Evolutionary conservation across 1,139 yeast species (phyloP), one percentile per base, ranked within the genome.

Genomic region (Blastobotrys raffinosifermentans): DNA sequence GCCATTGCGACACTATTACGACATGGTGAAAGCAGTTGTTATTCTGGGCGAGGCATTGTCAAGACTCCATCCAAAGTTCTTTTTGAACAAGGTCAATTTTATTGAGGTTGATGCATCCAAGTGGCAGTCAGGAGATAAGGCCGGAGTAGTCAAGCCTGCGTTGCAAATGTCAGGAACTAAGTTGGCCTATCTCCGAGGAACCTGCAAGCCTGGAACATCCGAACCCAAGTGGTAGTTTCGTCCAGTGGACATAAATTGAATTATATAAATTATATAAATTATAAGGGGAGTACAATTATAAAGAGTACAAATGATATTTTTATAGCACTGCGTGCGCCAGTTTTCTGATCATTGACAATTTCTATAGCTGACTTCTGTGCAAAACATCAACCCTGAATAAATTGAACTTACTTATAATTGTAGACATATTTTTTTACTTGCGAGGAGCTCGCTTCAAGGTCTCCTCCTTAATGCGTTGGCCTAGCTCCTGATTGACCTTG

Each of bases 401-500:
- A n/a, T n/a, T n/a, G n/a, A n/a, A n/a, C n/a, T n/a, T n/a, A n/a
- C n/a, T n/a, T n/a, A n/a, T n/a, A n/a, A n/a, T n/a, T n/a, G n/a
- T n/a, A n/a, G n/a, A n/a, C n/a, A n/a, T n/a, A n/a, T n/a, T n/a
- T n/a, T n/a, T n/a, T n/a, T n/a, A n/a, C n/a, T 38, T 21, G 27
- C 75, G 68, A 54, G 84, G 82, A 46, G 74, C 63, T 45, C 74
- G 59, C 59, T 72, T 64, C 52, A 72, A 66, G 39, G 73, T 67
- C 58, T 80, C 91, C 55, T 69, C 74, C 64, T 78, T 77, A 58
- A 87, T 74, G 41, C 65, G 63, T 32, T 61, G 58, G 37, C 80
- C 85, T 60, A 89, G 73, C 42, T 74, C 79, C 37, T 75, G 70
- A 54, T 76, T 72, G 38, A 87, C 94, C 65, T 80, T 79, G 45